Percentiles rank a stretch among this genome's conserved stretches.
Evolutionary conservation across 306 rosid species (phyloP).

Genomic region (Rosa persica): DNA sequence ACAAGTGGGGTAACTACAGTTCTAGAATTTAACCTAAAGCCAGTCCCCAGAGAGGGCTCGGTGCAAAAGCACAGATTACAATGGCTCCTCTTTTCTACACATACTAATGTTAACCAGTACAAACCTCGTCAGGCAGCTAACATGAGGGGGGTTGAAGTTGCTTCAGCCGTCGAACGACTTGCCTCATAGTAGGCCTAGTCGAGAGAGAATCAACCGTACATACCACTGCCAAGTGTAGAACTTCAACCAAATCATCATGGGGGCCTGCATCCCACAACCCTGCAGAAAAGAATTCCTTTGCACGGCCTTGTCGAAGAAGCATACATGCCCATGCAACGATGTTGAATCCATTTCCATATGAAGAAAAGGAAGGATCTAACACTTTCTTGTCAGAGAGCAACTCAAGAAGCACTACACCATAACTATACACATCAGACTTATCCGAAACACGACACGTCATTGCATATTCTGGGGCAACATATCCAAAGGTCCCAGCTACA

Average conservation of each 20-base stretch:
- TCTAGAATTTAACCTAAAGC: constrained; percentile 49
- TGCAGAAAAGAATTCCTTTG: constrained; percentile 77
- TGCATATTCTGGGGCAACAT: constrained; percentile 95
- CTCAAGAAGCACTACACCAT: constrained; percentile 96
- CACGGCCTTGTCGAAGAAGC: constrained; percentile 82
- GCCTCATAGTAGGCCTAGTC: constrained; percentile 89
- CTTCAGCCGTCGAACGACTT: constrained; percentile 82
- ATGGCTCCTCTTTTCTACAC: constrained; percentile 45
- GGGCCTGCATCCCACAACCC: constrained; percentile 92
- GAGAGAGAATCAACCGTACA: constrained; percentile 90
- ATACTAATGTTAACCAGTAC: constrained; percentile 41
- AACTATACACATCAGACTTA: constrained; percentile 93
- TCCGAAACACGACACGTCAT: constrained; percentile 98
- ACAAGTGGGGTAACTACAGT: constrained; percentile 58
- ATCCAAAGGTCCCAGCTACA: constrained; percentile 95
- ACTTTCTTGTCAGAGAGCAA: constrained; percentile 92
- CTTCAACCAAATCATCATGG: constrained; percentile 78
- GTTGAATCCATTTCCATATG: constrained; percentile 88
- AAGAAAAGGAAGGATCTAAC: constrained; percentile 84
- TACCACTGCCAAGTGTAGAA: constrained; percentile 79
- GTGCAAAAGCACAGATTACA: constrained; percentile 52
- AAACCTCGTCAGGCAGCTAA: constrained; percentile 40
- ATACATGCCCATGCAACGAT: constrained; percentile 89
- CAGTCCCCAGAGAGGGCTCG: constrained; percentile 31
- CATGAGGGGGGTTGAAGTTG: constrained; percentile 92